These are phyloP conservation scores for Mrakia gelida DNA, from an alignment of 768 basidiomycete genomes.

Conservation along the genomic window DNA sequence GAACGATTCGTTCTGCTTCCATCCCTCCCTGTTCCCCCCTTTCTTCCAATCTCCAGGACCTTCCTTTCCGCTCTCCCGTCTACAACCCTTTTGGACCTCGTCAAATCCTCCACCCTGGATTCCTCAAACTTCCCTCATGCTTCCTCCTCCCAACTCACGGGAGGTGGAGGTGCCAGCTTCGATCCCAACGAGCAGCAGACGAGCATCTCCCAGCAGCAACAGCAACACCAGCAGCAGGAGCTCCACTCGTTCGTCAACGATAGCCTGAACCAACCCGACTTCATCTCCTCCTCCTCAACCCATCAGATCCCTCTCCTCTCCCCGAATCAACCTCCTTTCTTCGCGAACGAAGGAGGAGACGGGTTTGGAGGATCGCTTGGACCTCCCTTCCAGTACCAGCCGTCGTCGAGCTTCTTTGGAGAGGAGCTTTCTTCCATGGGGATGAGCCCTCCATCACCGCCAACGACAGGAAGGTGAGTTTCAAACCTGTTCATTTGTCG, in stretches of 20 bases:
- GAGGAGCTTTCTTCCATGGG: neutral
- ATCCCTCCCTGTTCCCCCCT: neutral
- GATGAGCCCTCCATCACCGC: constrained; percentile 6
- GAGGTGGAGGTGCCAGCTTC: constrained; percentile 8
- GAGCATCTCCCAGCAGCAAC: neutral
- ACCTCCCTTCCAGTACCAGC: constrained; percentile 15
- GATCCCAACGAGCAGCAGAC: neutral
- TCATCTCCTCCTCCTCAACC: neutral
- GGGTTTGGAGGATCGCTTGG: neutral
- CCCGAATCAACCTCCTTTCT: constrained; percentile 2
- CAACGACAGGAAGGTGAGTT: constrained; percentile 11
- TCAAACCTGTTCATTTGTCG: neutral
- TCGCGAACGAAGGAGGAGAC: neutral
- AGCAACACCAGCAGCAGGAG: neutral
- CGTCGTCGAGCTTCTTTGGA: neutral
- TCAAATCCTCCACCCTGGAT: neutral
- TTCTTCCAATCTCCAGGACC: neutral
- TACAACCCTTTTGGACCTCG: neutral
- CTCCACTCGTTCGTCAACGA: constrained; percentile 2
- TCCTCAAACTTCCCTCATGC: constrained; percentile 8
- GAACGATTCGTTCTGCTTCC: neutral
- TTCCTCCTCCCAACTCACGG: neutral
- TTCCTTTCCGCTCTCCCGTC: neutral
- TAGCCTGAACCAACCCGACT: constrained; percentile 9
- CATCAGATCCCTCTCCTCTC: neutral